Conservation (phyloP, 2,329 filamentous ascomycete genomes). For the Spiromastix sp. region DNA sequence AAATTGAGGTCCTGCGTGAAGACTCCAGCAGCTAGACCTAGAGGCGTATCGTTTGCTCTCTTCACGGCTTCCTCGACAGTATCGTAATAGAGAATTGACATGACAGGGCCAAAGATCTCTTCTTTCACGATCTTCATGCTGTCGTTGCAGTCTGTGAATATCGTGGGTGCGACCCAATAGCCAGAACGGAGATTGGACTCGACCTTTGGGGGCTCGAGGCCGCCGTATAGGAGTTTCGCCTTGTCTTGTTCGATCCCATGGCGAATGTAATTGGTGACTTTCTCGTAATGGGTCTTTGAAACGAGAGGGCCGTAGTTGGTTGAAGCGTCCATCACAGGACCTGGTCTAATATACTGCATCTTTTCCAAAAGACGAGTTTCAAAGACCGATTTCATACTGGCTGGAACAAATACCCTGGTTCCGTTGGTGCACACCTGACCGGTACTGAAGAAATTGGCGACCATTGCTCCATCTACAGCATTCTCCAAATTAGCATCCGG, state of each 20-base stretch:
- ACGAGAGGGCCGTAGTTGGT: conserved; percentile 83
- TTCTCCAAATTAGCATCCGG: conserved; percentile 67
- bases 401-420: conserved; percentile 73
- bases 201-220: conserved; percentile 43
- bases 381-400: conserved; percentile 53
- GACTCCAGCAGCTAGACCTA: conserved; percentile 75
- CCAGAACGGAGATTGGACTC: conserved; percentile 47
- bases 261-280: conserved; percentile 66
- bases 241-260: conserved; percentile 64
- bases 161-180: conserved; percentile 76
- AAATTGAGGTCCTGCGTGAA: conserved; percentile 66
- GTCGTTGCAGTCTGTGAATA: conserved; percentile 80
- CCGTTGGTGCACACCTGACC: conserved; percentile 92
- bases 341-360: conserved; percentile 59
- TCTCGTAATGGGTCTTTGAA: conserved; percentile 61
- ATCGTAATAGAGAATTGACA: conserved; percentile 67
- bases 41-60: conserved; percentile 64
- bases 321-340: conserved; percentile 57
- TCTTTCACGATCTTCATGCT: conserved; percentile 68
- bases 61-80: conserved; percentile 57
- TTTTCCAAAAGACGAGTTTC: conserved; percentile 60
- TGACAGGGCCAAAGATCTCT: conserved; percentile 84
- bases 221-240: conserved; percentile 65
- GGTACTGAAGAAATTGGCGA: conserved; percentile 86
- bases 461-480: conserved; percentile 84